Evolutionary conservation across 306 rosid species (phyloP), one percentile per base, ranked within the genome.

Genomic region (Cicer yamashitae): DNA sequence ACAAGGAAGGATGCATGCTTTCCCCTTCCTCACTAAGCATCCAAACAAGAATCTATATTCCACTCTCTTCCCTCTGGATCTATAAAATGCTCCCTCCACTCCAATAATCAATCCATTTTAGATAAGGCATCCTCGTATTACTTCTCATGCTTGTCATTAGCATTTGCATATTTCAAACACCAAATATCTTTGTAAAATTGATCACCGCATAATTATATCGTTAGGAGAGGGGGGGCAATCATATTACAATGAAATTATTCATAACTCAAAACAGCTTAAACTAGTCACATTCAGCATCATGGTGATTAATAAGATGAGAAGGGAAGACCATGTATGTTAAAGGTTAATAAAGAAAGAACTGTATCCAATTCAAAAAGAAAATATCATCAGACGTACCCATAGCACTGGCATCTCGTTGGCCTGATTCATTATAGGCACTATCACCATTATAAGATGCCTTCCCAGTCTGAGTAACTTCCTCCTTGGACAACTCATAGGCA

Each of bases 391-490:
- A 75, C 77, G 48, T 85, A 91, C 94, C 91, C 79, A 82, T 56
- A 76, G 83, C 84, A 82, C 85, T 85, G 52, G 87, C 82, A 63
- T 59, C 78, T 37, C 79, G 76, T 81, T 67, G 79, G 53, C 86
- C 83, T 78, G 90, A 88, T 77, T 85, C 94, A 77, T 78, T 79
- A 81, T 30, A 85, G 52, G 76, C 75, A 73, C 82, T 79, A 40
- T 89, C 87, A 81, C 87, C 90, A 63, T 72, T 71, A 77, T 67
- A 85, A 76, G 91, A 87, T 81, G 87, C 85, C 83, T 86, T 94
- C 68, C 91, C 87, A 51, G 84, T 84, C 82, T 89, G 93, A 72
- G 88, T 75, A 63, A 90, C 90, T 85, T 90, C 92, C 75, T 89
- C 91, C 78, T 87, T 94, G 75, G 88, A 84, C 77, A 82, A 76